Percentiles rank a stretch among this genome's conserved stretches.
phyloP scores from a whole-genome alignment of 1,284 basidiomycete genomes.

The Puccinia sorghi region DNA sequence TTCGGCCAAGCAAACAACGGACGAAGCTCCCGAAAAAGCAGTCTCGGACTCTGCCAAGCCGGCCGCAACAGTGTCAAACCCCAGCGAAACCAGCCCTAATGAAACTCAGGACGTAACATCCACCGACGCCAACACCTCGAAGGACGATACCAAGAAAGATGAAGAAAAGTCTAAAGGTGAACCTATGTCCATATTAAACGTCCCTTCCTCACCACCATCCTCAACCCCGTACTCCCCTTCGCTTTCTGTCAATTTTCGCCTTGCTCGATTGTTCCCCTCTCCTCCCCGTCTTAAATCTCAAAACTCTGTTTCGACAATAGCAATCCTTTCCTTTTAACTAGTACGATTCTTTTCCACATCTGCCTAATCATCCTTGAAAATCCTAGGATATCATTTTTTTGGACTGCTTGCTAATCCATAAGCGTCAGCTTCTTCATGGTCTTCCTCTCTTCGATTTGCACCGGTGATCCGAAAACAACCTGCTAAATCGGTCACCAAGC shows the following conservation, averaged over 20 bases:
- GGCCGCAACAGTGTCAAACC: not conserved
- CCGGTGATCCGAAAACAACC: constrained; percentile 49
- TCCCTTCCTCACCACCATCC: not conserved
- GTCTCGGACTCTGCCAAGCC: not conserved
- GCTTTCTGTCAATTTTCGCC: not conserved
- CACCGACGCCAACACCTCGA: not conserved
- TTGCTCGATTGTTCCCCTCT: not conserved
- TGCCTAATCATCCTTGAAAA: not conserved
- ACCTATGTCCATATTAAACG: constrained; percentile 24
- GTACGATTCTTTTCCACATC: not conserved
- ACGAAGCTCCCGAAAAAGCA: constrained; percentile 9
- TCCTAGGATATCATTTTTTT: not conserved
- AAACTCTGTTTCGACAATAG: not conserved
- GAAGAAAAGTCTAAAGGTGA: constrained; percentile 50
- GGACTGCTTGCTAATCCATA: constrained; percentile 29
- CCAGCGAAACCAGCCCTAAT: not conserved
- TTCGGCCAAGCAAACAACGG: constrained; percentile 14
- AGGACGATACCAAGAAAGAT: constrained; percentile 31
- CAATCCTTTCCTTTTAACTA: not conserved
- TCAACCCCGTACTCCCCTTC: constrained; percentile 2
- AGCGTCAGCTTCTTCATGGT: constrained; percentile 50
- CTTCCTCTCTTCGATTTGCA: constrained; percentile 50
- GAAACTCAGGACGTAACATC: not conserved
- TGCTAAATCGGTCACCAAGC: constrained; percentile 34
- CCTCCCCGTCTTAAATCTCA: not conserved